Evolutionary conservation across 2,329 filamentous ascomycete species (phyloP).

Genomic region (Trichoderma afroharzianum): DNA sequence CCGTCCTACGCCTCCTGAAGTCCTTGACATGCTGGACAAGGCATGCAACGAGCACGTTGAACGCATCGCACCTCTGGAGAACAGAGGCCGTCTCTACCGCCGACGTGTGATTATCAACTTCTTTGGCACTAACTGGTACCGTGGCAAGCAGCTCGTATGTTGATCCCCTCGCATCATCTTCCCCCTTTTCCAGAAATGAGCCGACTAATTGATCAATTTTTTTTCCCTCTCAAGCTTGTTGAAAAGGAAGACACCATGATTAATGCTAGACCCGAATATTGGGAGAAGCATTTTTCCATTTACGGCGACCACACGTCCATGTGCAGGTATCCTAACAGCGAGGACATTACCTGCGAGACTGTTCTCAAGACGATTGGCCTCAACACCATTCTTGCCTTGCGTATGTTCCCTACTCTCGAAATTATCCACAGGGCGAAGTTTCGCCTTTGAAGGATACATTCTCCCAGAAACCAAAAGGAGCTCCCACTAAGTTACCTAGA

Average conservation of each 20-base stretch:
- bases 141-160: conserved; percentile 3
- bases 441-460: background rate
- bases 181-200: background rate
- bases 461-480: background rate
- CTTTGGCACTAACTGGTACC: conserved; percentile 3
- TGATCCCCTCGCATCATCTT: background rate
- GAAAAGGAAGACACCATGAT: background rate
- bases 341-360: background rate
- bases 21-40: conserved; percentile 9
- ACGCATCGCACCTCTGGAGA: background rate
- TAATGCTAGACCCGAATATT: background rate
- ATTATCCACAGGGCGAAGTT: background rate
- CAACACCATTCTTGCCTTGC: conserved; percentile 11
- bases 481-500: background rate
- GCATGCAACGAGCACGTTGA: background rate
- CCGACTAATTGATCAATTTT: background rate
- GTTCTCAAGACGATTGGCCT: conserved; percentile 14
- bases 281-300: conserved; percentile 12
- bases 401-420: background rate
- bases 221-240: conserved; percentile 1
- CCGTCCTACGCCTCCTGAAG: background rate
- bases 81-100: background rate
- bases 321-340: background rate
- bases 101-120: conserved; percentile 12
- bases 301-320: conserved; percentile 14